phyloP scores from a whole-genome alignment of 1,139 yeast species.

The Suhomyces bolitotheri region DNA sequence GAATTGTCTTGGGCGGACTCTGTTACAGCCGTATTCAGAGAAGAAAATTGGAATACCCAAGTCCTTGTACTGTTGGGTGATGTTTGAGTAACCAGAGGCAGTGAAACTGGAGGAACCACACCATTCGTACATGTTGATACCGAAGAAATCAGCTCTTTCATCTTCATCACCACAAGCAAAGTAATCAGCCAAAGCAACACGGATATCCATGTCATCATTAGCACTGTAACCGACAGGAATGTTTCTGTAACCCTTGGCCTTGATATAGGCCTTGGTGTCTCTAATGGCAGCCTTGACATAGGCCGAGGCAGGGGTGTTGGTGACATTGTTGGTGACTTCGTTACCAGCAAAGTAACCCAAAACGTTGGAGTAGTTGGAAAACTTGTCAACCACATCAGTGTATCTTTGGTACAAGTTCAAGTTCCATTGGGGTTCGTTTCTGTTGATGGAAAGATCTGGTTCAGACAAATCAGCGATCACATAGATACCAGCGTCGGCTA shows the following conservation, averaged over 20 bases:
- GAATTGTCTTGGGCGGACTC: conserved; percentile 64
- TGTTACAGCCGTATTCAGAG: conserved; percentile 93
- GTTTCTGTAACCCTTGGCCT: conserved; percentile 60
- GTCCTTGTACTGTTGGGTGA: conserved; percentile 70
- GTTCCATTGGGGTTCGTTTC: conserved; percentile 61
- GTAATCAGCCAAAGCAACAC: conserved; percentile 74
- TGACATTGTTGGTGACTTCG: conserved; percentile 76
- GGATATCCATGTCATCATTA: conserved; percentile 73
- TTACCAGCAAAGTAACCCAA: conserved; percentile 91
- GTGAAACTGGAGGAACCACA: conserved; percentile 73
- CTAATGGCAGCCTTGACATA: conserved; percentile 88
- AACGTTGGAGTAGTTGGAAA: conserved; percentile 71
- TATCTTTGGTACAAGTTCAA: conserved; percentile 64
- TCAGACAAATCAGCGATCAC: conserved; percentile 74
- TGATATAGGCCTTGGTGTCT: conserved; percentile 76
- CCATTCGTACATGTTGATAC: conserved; percentile 96
- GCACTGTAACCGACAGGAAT: conserved; percentile 92
- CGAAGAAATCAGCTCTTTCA: conserved; percentile 81
- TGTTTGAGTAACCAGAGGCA: conserved; percentile 69
- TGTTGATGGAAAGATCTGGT: conserved; percentile 64
- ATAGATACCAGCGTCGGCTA: conserved; percentile 76
- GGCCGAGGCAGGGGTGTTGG: conserved; percentile 78
- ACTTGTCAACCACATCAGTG: conserved; percentile 66
- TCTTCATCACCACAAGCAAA: conserved; percentile 71
- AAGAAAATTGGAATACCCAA: conserved; percentile 81